Evolutionary conservation across 1,139 yeast species (phyloP), one percentile per base, ranked within the genome.

Genomic region (Lodderomyces orthopsilosis): DNA sequence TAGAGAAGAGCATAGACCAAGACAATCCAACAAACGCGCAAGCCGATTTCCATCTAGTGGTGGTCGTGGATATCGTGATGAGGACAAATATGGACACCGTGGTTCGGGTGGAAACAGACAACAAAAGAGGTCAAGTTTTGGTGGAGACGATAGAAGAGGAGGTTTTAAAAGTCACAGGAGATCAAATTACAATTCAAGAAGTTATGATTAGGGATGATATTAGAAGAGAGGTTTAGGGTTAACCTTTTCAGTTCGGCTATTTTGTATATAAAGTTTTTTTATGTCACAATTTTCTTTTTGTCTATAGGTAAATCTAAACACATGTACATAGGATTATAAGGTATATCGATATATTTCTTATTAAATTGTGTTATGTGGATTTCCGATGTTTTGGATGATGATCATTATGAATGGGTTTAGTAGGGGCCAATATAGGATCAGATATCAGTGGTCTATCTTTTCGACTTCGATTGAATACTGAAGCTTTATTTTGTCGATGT

Each of bases 81-180:
- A n/a, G 6, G 24, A 35, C 23, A 22, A 14, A 2, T 34, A 17
- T 14, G 24, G 38, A 15, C 19, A 15, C 10, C 19, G 34, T 6
- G 19, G 19, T 8, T 17, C 18, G 6, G 32, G 30, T n/a, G 35
- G 40, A 18, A 38, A 36, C n/a, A 34, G 39, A 30, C 35, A 28
- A 7, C 23, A 40, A 10, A 40, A 40, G 35, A 40, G 38, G 24
- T 23, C 28, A 12, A 34, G 33, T 7, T 40, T 33, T 17, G 15
- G 22, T 18, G 21, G n/a, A n/a, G n/a, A 26, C 19, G 30, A 35
- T 23, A 15, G 19, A 10, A 33, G 40, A 19, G 37, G 34, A 7
- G 7, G 7, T 30, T 30, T 30, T 5, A 30, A 15, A 30, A 19
- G 19, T 9, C 18, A 37, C 12, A 37, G 47, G 21, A 40, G 42